Percentiles rank a stretch among this genome's conserved stretches.
These are phyloP conservation scores for Talaromyces sp. DNA, from an alignment of 2,329 filamentous ascomycete species.

Conservation along the genomic window DNA sequence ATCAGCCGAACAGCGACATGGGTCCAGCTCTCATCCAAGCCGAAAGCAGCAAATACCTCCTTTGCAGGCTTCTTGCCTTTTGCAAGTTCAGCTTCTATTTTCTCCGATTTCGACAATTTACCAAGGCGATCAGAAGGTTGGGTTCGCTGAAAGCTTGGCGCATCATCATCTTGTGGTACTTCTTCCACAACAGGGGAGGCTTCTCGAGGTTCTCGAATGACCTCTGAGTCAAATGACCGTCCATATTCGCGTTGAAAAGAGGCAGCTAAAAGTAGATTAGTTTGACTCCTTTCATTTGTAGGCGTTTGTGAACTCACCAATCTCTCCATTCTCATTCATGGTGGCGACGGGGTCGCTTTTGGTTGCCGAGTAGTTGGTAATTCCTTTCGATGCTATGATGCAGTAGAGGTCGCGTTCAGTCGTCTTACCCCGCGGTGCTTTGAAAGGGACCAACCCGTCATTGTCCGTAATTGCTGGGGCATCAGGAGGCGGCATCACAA, in stretches of 20 bases:
- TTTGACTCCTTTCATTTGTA: conserved; percentile 10
- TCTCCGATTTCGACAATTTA: conserved; percentile 34
- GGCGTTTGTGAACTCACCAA: conserved; percentile 5
- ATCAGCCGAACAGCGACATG: conserved; percentile 34
- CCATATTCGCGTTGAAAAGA: conserved; percentile 3
- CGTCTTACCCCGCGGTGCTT: conserved; percentile 25
- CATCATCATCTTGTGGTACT: neutral
- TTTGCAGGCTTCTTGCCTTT: conserved; percentile 1
- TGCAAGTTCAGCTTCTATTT: conserved; percentile 20
- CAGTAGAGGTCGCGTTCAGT: conserved; percentile 42
- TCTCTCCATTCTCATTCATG: neutral
- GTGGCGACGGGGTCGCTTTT: conserved; percentile 30
- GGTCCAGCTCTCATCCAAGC: conserved; percentile 37
- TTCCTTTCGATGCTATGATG: conserved; percentile 27
- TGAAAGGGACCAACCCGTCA: conserved; percentile 43
- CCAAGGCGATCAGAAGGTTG: conserved; percentile 14
- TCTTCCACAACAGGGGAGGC: neutral
- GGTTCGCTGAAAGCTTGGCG: neutral
- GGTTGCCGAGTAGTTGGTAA: conserved; percentile 29
- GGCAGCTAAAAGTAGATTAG: conserved; percentile 1
- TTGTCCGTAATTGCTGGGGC: conserved; percentile 36
- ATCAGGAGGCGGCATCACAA: conserved; percentile 25
- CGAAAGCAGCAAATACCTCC: conserved; percentile 21
- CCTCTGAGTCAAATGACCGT: neutral
- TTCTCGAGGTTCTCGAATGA: neutral